A percentile compares a stretch with the other conserved stretches of the same genome.
Conservation (phyloP, 1,284 basidiomycete genomes). For the Apiotrichum montevideense region DNA sequence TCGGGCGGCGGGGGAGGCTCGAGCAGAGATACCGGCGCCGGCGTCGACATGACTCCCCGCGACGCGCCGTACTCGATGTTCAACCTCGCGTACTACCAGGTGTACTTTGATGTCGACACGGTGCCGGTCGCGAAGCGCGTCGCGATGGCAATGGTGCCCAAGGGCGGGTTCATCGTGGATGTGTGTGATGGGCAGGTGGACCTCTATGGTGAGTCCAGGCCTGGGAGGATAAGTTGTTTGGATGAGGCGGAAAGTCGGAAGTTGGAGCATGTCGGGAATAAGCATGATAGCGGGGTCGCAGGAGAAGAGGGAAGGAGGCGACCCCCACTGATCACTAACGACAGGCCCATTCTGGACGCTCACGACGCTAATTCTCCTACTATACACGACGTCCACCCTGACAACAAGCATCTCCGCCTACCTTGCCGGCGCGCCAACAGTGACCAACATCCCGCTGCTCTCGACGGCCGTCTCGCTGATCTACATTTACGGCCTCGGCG, state of each 20-base stretch:
- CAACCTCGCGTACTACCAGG: constrained; percentile 48
- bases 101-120: constrained; percentile 51
- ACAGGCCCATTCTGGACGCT: constrained; percentile 89
- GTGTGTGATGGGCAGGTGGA: constrained; percentile 50
- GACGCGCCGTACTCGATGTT: constrained; percentile 43
- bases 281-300: no score
- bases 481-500: constrained; percentile 73
- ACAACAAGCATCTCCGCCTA: constrained; percentile 75
- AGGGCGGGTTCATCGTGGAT: constrained; percentile 47
- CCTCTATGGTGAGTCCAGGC: constrained; percentile 45
- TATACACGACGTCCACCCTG: constrained; percentile 86
- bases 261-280: no score
- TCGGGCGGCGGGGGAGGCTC: neutral
- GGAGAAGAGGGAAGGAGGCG: no score
- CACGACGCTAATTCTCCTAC: constrained; percentile 80
- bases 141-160: constrained; percentile 47
- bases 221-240: neutral
- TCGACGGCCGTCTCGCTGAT: constrained; percentile 74
- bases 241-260: no score
- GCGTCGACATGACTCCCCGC: neutral
- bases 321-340: neutral
- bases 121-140: constrained; percentile 46
- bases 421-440: constrained; percentile 52
- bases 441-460: constrained; percentile 66
- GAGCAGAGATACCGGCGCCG: neutral